Percentiles rank a stretch among this genome's conserved stretches.
These are phyloP conservation scores for Stagonosporopsis chrysanthemi DNA, from an alignment of 2,329 filamentous ascomycete species.

Conservation along the genomic window DNA sequence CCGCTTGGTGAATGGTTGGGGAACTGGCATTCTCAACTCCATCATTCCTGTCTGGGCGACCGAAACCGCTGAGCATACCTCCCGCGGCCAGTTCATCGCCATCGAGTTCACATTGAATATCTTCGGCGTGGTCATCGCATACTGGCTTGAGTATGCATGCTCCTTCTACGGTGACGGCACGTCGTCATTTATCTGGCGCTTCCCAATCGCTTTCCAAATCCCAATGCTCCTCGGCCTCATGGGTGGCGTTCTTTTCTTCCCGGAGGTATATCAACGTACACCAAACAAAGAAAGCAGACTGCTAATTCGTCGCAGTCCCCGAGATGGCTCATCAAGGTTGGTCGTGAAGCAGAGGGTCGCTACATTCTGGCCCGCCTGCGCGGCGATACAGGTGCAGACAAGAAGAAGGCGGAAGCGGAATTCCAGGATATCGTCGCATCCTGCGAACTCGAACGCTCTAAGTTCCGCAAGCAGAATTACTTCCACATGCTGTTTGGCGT, in stretches of 20 bases:
- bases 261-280: conserved; percentile 64
- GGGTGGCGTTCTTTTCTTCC: conserved; percentile 68
- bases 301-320: conserved; percentile 40
- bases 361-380: conserved; percentile 71
- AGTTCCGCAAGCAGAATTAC: conserved; percentile 64
- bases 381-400: conserved; percentile 61
- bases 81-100: conserved; percentile 72
- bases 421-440: conserved; percentile 73
- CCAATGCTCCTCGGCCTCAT: conserved; percentile 67
- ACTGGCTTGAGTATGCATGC: conserved; percentile 62
- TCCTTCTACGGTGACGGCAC: conserved; percentile 67
- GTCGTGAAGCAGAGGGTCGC: conserved; percentile 70
- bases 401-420: conserved; percentile 56
- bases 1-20: conserved; percentile 68
- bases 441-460: conserved; percentile 62
- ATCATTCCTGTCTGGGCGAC: conserved; percentile 77
- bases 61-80: conserved; percentile 72
- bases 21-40: conserved; percentile 73
- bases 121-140: conserved; percentile 70
- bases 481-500: conserved; percentile 71
- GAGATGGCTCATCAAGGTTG: conserved; percentile 69
- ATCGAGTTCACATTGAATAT: conserved; percentile 79
- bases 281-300: background rate
- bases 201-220: conserved; percentile 75
- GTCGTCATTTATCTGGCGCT: conserved; percentile 70